Conservation (phyloP, 1,284 basidiomycete species). For the Inonotus obliquus region DNA sequence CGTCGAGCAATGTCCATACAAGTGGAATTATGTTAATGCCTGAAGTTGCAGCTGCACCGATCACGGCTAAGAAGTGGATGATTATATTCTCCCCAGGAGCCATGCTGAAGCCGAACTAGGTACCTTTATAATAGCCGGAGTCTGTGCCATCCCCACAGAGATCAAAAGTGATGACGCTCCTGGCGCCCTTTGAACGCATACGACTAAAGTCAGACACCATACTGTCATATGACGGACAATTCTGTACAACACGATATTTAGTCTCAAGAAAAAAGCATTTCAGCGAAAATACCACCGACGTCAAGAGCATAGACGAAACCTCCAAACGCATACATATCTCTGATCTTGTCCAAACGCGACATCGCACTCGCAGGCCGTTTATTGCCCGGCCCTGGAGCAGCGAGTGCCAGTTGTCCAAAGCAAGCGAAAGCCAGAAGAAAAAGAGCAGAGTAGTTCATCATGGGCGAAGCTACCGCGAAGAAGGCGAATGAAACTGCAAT, state of each 20-base stretch:
- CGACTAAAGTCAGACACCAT: slow-evolving; percentile 3
- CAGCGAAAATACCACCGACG: background rate
- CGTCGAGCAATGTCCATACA: slow-evolving; percentile 7
- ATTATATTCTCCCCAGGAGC: background rate
- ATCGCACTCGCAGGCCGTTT: background rate
- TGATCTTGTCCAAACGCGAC: slow-evolving; percentile 10
- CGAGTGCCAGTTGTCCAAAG: background rate
- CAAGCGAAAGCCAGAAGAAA: background rate
- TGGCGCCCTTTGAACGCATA: slow-evolving; percentile 9
- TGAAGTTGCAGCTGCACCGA: slow-evolving; percentile 4
- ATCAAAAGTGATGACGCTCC: slow-evolving; percentile 12
- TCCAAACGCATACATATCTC: slow-evolving; percentile 13
- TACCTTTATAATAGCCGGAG: slow-evolving; percentile 7
- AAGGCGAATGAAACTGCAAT: background rate
- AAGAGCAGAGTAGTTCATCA: background rate
- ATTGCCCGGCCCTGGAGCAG: background rate
- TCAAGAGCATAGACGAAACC: slow-evolving; percentile 17
- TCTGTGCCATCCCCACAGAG: slow-evolving; percentile 7
- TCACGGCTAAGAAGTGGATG: background rate
- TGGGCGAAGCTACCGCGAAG: background rate
- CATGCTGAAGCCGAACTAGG: background rate
- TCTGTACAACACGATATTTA: background rate
- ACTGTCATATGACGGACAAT: background rate
- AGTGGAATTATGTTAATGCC: slow-evolving; percentile 7
- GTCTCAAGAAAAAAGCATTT: background rate